Evolutionary conservation across 768 basidiomycete genomes (phyloP).

Genomic region (Nevesoporus exiguus): DNA sequence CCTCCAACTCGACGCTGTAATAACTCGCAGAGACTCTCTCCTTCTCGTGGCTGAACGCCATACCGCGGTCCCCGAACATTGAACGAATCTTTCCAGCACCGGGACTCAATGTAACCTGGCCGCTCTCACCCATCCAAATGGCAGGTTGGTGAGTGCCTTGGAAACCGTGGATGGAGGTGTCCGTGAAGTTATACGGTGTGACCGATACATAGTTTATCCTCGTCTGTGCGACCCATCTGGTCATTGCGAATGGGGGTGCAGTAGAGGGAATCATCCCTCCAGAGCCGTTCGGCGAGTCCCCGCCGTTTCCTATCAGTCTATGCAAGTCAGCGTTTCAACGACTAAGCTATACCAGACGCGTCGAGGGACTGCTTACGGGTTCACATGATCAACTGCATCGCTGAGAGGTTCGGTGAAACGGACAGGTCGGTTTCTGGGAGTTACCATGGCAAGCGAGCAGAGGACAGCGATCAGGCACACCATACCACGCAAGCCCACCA

Average conservation of each 20-base stretch:
- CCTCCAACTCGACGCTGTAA: conserved; percentile 57
- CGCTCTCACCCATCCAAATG: conserved; percentile 87
- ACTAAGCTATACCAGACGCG: neutral
- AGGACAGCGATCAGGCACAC: neutral
- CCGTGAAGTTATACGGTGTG: conserved; percentile 67
- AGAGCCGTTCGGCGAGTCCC: conserved; percentile 63
- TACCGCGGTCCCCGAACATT: conserved; percentile 56
- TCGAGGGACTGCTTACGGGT: conserved; percentile 36
- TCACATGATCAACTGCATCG: conserved; percentile 42
- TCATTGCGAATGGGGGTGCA: conserved; percentile 84
- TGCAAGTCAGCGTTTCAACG: neutral
- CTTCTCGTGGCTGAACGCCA: conserved; percentile 47
- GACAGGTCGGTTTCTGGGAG: neutral
- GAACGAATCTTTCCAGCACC: conserved; percentile 49
- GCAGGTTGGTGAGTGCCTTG: conserved; percentile 81
- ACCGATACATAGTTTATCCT: conserved; percentile 72
- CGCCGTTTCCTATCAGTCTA: conserved; percentile 69
- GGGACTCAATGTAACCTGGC: conserved; percentile 56
- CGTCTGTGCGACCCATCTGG: conserved; percentile 81
- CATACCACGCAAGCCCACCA: neutral
- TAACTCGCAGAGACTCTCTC: conserved; percentile 54
- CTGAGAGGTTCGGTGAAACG: conserved; percentile 8
- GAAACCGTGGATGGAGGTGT: conserved; percentile 63
- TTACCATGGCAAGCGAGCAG: neutral
- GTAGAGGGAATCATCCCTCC: conserved; percentile 77